These are phyloP conservation scores for Cercophora sp. DNA, from an alignment of 495 filamentous ascomycete genomes.

Conservation along the genomic window DNA sequence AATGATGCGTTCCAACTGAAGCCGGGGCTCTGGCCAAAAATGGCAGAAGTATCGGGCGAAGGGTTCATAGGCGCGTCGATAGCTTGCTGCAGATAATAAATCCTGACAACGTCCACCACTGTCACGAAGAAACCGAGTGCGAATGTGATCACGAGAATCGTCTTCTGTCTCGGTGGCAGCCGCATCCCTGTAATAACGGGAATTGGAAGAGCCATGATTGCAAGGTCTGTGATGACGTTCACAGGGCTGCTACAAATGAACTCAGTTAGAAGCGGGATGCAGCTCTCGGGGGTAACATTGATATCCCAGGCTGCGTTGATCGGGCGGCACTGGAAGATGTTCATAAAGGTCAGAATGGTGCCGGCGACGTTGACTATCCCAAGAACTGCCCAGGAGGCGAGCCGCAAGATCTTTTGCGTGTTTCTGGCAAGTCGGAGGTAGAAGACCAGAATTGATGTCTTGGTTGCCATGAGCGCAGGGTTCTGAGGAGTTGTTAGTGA, in stretches of 20 bases:
- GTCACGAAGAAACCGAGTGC: constrained; percentile 80
- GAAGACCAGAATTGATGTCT: constrained; percentile 88
- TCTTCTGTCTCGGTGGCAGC: constrained; percentile 77
- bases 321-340: constrained; percentile 86
- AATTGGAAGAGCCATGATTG: constrained; percentile 78
- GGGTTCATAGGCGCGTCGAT: constrained; percentile 28
- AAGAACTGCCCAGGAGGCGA: constrained; percentile 66
- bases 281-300: constrained; percentile 43
- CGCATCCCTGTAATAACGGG: constrained; percentile 83
- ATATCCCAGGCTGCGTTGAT: constrained; percentile 57
- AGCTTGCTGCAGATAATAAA: constrained; percentile 83
- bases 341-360: constrained; percentile 73
- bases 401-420: constrained; percentile 63
- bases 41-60: constrained; percentile 23
- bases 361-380: constrained; percentile 74
- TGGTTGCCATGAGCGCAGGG: constrained; percentile 80
- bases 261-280: constrained; percentile 72
- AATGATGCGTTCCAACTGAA: constrained; percentile 71
- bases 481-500: constrained; percentile 51
- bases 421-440: constrained; percentile 75
- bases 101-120: constrained; percentile 81
- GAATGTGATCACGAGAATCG: constrained; percentile 78
- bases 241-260: constrained; percentile 81
- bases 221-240: constrained; percentile 81
- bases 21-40: constrained; percentile 34